These are phyloP conservation scores for Xylaria sp. DNA, from an alignment of 2,329 filamentous ascomycete genomes.

Conservation along the genomic window DNA sequence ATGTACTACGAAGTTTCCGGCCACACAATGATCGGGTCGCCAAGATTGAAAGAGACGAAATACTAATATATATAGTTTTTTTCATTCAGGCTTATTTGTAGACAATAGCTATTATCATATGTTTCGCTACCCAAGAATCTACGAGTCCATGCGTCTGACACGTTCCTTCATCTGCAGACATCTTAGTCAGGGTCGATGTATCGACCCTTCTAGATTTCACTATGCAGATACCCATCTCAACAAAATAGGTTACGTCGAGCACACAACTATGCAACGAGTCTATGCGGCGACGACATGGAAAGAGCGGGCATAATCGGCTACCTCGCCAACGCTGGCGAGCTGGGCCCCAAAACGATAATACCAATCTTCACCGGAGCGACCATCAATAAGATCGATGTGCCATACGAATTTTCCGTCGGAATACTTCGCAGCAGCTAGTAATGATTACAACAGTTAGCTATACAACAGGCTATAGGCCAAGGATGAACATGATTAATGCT, in stretches of 20 bases:
- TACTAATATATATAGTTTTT: background rate
- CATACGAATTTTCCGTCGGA: conserved; percentile 21
- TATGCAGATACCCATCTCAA: background rate
- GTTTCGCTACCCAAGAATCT: too few relatives aligned
- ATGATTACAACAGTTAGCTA: conserved; percentile 4
- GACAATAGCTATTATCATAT: too few relatives aligned
- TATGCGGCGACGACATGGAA: conserved; percentile 26
- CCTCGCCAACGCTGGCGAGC: conserved; percentile 25
- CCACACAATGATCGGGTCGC: background rate
- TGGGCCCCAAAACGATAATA: conserved; percentile 30
- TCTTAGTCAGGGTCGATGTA: background rate
- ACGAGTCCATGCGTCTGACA: too few relatives aligned
- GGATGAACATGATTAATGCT: background rate
- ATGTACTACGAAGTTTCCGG: background rate
- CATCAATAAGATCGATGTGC: conserved; percentile 29
- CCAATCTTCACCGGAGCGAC: conserved; percentile 21
- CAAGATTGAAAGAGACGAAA: background rate
- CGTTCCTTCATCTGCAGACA: background rate
- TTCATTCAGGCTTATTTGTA: too few relatives aligned
- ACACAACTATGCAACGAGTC: background rate
- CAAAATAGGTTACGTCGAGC: background rate
- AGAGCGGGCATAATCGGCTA: conserved; percentile 27
- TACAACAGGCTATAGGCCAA: background rate
- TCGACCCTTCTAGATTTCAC: background rate
- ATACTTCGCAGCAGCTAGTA: conserved; percentile 28